Conservation (phyloP, 108 stramenopile genomes). For the Nannochloropsis granulata region DNA sequence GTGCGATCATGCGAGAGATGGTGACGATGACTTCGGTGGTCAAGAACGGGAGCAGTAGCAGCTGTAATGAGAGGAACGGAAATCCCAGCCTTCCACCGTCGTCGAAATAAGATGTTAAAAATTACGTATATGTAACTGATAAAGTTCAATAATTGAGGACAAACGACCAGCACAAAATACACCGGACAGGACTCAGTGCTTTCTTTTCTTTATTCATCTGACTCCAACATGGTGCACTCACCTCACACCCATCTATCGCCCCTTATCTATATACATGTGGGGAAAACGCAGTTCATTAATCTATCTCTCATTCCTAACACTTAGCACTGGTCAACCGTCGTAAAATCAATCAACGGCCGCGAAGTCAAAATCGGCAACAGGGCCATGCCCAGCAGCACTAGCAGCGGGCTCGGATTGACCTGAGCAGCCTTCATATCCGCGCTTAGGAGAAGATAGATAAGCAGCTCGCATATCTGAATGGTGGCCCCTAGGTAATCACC, state of each 20-base stretch:
- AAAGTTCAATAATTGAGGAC: no score
- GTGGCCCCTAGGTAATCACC: conserved; percentile 58
- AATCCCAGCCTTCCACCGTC: no score
- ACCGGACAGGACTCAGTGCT: no score
- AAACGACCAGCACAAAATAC: no score
- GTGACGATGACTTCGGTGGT: neutral
- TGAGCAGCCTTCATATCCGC: neutral
- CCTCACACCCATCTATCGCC: no score
- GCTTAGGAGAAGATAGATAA: neutral
- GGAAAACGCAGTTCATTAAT: no score
- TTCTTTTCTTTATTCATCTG: no score
- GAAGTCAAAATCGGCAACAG: neutral
- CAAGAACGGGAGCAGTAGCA: neutral
- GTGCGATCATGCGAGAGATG: neutral
- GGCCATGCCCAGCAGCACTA: neutral
- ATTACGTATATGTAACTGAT: no score
- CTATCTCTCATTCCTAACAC: neutral
- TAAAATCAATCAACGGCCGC: neutral
- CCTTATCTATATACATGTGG: no score
- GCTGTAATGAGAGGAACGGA: no score
- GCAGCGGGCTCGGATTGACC: neutral
- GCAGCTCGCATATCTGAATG: conserved; percentile 22
- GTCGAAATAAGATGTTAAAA: no score
- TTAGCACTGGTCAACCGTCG: neutral
- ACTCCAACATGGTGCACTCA: no score